Evolutionary conservation across 208 protist species (phyloP), one percentile per base, ranked within the genome.

Genomic region (Herpetomonas samuelpessoai): DNA sequence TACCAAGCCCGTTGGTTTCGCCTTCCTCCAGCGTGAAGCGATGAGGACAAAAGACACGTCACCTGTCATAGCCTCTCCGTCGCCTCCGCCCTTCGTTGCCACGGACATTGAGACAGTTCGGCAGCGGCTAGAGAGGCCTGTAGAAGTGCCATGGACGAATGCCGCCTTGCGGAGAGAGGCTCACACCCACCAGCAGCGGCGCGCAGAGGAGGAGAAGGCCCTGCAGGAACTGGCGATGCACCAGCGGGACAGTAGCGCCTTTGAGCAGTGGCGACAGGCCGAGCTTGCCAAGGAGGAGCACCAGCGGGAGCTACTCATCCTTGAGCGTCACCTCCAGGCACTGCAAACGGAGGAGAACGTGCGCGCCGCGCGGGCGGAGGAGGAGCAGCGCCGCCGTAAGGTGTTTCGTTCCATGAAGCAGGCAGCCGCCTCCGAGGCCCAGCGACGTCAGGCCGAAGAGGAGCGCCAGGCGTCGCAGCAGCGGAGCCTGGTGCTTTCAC

Each of bases 161-260:
- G 81, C 71, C 12, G 67, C 83, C 6, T 60, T 93, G 53, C 60
- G 66, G 27, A 79, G 87, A 14, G 87, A 93, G 68, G 82, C 73
- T 27, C 57, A 74, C 50, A 70, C 64, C 46, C 74, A 83, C 41
- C 66, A 77, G 24, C 65, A 68, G 39, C 65, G 68, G 26, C 57
- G 63, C 25, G 69, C 74, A 3, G 68, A 79, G 19, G 53, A 77
- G 31, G 65, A 77, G 54, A 44, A 58, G 47, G 57, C 41, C 21
- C 65, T 91, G 55, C 48, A 39, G 22, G 68, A 83, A 48, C 53
- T 83, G 57, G 88, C 86, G 71, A 54, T 64, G 29, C 56, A 46
- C 14, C 73, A 76, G 44, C 74, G 57, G 44, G 73, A 91, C 62
- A 60, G 62, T 2, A 58, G 55, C 12, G 72, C 61, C 59, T 91